phyloP scores from a whole-genome alignment of 345 rosid genomes.

The Brassica napus region Da-Ae NC_063437.1:16042501-16043000 shows the following conservation, averaged over 20 bases:
- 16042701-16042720: slow-evolving; percentile 32
- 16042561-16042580: background rate
- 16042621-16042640: background rate
- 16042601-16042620: background rate
- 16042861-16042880: background rate
- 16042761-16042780: slow-evolving; percentile 41
- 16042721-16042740: slow-evolving; percentile 26
- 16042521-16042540: background rate
- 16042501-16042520: too few species aligned
- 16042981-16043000: slow-evolving; percentile 82
- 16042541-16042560: background rate
- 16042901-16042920: slow-evolving; percentile 79
- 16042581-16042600: background rate
- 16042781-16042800: slow-evolving; percentile 37
- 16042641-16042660: background rate
- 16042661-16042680: background rate
- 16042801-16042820: slow-evolving; percentile 8
- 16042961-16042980: slow-evolving; percentile 90
- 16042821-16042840: slow-evolving; percentile 11
- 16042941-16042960: slow-evolving; percentile 78
- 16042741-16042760: slow-evolving; percentile 56
- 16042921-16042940: slow-evolving; percentile 80
- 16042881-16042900: slow-evolving; percentile 47
- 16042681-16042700: slow-evolving; percentile 41
- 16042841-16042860: background rate